A percentile compares a stretch with the other conserved stretches of the same genome.
Conservation (phyloP, 139 green algal species). For the Chlorella vulgaris region DNA sequence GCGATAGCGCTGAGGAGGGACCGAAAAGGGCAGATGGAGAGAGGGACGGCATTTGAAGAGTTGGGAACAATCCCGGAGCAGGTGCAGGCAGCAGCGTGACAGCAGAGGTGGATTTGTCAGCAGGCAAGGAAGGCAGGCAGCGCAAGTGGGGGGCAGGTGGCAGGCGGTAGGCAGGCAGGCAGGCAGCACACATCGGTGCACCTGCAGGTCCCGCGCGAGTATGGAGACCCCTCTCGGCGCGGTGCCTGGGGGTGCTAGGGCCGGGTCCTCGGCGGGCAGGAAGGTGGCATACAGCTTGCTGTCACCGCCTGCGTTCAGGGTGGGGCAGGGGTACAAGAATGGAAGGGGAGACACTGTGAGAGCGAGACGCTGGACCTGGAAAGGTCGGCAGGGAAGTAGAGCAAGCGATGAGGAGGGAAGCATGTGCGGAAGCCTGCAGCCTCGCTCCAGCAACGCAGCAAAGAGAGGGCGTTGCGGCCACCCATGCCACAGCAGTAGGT, state of each 20-base stretch:
- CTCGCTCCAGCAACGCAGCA: too few species aligned
- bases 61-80: too few species aligned
- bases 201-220: conserved; percentile 88
- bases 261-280: conserved; percentile 61
- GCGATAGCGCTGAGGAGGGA: too few species aligned
- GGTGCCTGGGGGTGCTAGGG: neutral
- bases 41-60: too few species aligned
- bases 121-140: conserved; percentile 63
- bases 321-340: neutral
- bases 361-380: too few species aligned
- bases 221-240: conserved; percentile 75
- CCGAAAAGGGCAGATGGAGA: too few species aligned
- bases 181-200: neutral
- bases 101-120: neutral
- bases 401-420: too few species aligned
- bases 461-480: too few species aligned
- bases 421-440: too few species aligned
- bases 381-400: too few species aligned
- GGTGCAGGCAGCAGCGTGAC: too few species aligned
- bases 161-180: conserved; percentile 60
- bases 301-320: conserved; percentile 29
- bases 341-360: neutral
- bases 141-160: conserved; percentile 45
- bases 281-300: conserved; percentile 83
- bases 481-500: too few species aligned